A percentile compares a stretch with the other conserved stretches of the same genome.
These are phyloP conservation scores for Aechmea fasciata DNA, from an alignment of 176 grass and related monocot genomes.

Conservation along the genomic window DNA sequence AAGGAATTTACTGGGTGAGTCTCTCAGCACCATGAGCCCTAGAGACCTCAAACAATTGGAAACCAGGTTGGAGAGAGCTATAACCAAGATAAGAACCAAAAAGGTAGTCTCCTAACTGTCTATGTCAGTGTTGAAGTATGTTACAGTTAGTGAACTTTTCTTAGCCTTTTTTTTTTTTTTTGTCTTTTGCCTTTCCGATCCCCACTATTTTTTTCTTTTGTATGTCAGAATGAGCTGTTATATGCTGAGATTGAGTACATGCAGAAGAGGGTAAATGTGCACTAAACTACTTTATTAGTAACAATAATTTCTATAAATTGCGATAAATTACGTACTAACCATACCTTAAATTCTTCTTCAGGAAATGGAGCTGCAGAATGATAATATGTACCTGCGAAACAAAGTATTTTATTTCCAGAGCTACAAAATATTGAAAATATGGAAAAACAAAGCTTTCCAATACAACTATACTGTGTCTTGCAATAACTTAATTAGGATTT, in stretches of 20 bases:
- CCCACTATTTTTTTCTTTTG: not conserved
- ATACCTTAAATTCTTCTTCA: slow-evolving; percentile 15
- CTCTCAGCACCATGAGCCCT: slow-evolving; percentile 32
- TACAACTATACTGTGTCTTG: not conserved
- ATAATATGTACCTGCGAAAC: slow-evolving; percentile 50
- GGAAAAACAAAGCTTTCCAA: no score
- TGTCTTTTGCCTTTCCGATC: not conserved
- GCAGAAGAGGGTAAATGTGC: slow-evolving; percentile 44
- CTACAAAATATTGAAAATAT: not conserved
- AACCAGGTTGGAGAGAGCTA: slow-evolving; percentile 53
- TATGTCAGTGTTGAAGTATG: no score
- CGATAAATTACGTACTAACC: not conserved
- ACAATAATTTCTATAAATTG: not conserved
- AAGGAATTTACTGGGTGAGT: slow-evolving; percentile 55
- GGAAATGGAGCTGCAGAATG: slow-evolving; percentile 58
- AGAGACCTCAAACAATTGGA: slow-evolving; percentile 62
- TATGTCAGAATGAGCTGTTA: slow-evolving; percentile 58
- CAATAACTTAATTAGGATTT: slow-evolving; percentile 4
- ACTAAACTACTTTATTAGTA: not conserved
- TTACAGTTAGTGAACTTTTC: not conserved
- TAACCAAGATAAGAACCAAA: slow-evolving; percentile 76
- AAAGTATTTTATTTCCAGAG: slow-evolving; percentile 30
- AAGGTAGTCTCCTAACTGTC: slow-evolving; percentile 35
- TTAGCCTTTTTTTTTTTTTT: not conserved
- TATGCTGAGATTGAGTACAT: slow-evolving; percentile 42